Percentiles rank a stretch among this genome's conserved stretches.
These are phyloP conservation scores for Phytophthora sansomeana DNA, from an alignment of 352 stramenopile species.

Conservation along the genomic window DNA sequence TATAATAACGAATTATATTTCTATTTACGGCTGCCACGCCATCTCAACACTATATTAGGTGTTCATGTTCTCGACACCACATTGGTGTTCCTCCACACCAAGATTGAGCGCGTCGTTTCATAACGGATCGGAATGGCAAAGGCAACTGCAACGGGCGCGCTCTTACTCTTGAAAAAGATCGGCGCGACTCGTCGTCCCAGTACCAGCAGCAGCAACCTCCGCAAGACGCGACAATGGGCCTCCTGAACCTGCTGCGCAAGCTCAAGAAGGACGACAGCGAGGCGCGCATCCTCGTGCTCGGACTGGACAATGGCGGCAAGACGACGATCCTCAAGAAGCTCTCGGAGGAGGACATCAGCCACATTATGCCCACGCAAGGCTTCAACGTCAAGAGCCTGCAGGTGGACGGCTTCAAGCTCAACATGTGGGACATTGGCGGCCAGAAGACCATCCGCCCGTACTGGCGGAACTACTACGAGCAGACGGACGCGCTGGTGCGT, in stretches of 20 bases:
- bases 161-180: slow-evolving; percentile 59
- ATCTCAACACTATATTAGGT: not conserved
- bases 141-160: not conserved
- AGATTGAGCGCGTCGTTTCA: slow-evolving; percentile 21
- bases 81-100: not conserved
- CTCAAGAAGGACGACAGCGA: slow-evolving; percentile 96
- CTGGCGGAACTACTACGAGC: slow-evolving; percentile 99
- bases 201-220: not conserved
- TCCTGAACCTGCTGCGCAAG: slow-evolving; percentile 95
- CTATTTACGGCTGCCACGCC: not conserved
- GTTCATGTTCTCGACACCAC: not conserved
- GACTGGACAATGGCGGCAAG: slow-evolving; percentile 97
- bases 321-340: slow-evolving; percentile 98
- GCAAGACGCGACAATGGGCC: slow-evolving; percentile 70
- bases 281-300: slow-evolving; percentile 94
- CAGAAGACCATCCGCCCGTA: slow-evolving; percentile 99
- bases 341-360: slow-evolving; percentile 94
- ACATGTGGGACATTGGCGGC: slow-evolving; percentile 98
- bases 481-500: slow-evolving; percentile 92
- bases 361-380: slow-evolving; percentile 95
- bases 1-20: not conserved
- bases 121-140: slow-evolving; percentile 9
- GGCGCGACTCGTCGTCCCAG: slow-evolving; percentile 20
- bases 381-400: slow-evolving; percentile 98
- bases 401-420: slow-evolving; percentile 96